Conservation (phyloP, 495 filamentous ascomycete genomes). For the Bathelium albidoporum region DNA sequence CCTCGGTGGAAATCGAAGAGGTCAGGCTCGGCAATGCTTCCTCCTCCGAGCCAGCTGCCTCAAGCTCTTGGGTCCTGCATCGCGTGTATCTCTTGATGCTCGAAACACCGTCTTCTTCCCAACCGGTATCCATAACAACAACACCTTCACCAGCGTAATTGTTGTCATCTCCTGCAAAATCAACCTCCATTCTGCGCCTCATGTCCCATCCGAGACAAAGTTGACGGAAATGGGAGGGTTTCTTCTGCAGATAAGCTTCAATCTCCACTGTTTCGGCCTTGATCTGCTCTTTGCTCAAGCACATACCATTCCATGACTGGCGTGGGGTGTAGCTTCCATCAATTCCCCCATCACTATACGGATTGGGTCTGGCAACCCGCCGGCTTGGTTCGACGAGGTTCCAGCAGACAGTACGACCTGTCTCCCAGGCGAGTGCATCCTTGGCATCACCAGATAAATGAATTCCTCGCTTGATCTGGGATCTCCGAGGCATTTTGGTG, state of each 20-base stretch:
- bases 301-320: conserved; percentile 60
- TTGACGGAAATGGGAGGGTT: conserved; percentile 67
- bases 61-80: conserved; percentile 27
- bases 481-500: conserved; percentile 49
- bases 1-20: neutral
- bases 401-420: conserved; percentile 70
- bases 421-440: conserved; percentile 64
- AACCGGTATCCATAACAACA: conserved; percentile 61
- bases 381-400: conserved; percentile 65
- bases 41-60: conserved; percentile 17
- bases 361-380: conserved; percentile 59
- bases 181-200: conserved; percentile 72
- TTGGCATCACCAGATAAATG: conserved; percentile 37
- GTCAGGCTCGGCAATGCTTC: conserved; percentile 12
- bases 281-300: conserved; percentile 58
- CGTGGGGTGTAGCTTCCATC: conserved; percentile 61
- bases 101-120: conserved; percentile 44
- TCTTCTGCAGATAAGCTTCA: conserved; percentile 61
- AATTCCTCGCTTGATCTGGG: conserved; percentile 17
- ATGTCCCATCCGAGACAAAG: conserved; percentile 86
- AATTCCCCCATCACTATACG: conserved; percentile 44
- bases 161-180: conserved; percentile 76
- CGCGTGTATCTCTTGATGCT: conserved; percentile 44
- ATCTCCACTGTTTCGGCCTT: conserved; percentile 69
- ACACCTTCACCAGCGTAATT: conserved; percentile 61